Evolutionary conservation across 2,329 filamentous ascomycete species (phyloP).

Genomic region (Teratosphaeriaceae sp.): DNA sequence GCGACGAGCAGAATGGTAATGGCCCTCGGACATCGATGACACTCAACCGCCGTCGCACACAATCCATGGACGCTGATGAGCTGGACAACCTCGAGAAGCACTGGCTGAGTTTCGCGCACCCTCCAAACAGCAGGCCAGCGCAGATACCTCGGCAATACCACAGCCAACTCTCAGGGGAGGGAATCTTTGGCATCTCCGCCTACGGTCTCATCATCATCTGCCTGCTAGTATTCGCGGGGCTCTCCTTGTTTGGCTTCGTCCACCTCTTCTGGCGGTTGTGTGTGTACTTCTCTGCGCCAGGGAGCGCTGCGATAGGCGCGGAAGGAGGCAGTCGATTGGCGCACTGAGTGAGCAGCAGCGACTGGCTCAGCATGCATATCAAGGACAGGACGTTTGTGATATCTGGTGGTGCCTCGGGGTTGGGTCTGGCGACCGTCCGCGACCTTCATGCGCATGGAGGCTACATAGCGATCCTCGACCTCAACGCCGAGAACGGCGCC

Average conservation of each 20-base stretch:
- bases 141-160: conserved; percentile 5
- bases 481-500: conserved; percentile 55
- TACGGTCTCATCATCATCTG: conserved; percentile 9
- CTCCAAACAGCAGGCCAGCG: not conserved
- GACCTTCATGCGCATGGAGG: conserved; percentile 42
- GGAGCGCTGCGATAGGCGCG: not conserved
- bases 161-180: conserved; percentile 6
- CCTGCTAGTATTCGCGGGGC: not conserved
- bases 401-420: conserved; percentile 54
- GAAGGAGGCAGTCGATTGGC: not conserved
- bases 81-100: conserved; percentile 11
- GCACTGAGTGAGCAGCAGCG: not conserved
- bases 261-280: conserved; percentile 8
- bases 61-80: conserved; percentile 6
- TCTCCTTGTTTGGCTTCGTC: conserved; percentile 3
- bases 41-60: not conserved
- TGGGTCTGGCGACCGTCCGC: conserved; percentile 44
- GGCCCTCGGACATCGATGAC: too few relatives aligned
- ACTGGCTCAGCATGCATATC: conserved; percentile 55
- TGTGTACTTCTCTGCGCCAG: conserved; percentile 1
- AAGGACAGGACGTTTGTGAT: conserved; percentile 66
- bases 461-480: conserved; percentile 46
- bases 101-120: not conserved
- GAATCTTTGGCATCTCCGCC: conserved; percentile 7
- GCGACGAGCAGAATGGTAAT: too few relatives aligned